Conservation (phyloP, 768 basidiomycete species). For the Exidia glandulosa region DNA sequence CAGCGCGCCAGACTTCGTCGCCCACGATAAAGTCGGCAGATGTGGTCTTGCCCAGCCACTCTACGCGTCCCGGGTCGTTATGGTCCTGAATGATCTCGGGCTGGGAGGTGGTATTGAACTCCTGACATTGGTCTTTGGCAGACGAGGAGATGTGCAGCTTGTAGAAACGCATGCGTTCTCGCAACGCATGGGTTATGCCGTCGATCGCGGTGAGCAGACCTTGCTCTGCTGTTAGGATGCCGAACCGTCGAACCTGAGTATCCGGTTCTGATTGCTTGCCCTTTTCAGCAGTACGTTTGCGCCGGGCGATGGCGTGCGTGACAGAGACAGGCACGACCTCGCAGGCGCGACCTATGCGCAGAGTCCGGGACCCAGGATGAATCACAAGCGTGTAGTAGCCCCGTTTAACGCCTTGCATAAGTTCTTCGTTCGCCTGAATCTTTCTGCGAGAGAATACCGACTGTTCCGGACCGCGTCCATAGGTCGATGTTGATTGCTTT, state of each 20-base stretch:
- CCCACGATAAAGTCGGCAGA: conserved; percentile 49
- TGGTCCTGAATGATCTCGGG: conserved; percentile 78
- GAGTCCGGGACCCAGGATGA: conserved; percentile 64
- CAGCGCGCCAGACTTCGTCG: conserved; percentile 53
- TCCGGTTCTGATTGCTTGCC: not conserved
- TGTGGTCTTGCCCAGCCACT: conserved; percentile 61
- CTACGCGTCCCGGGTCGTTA: conserved; percentile 72
- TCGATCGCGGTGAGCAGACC: conserved; percentile 73
- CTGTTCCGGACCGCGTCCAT: conserved; percentile 68
- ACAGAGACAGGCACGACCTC: conserved; percentile 62
- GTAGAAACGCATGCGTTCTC: conserved; percentile 79
- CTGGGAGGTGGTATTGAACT: conserved; percentile 21
- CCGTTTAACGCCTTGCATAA: conserved; percentile 31
- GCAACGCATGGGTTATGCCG: conserved; percentile 56
- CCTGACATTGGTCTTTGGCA: conserved; percentile 25
- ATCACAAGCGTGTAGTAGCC: conserved; percentile 72
- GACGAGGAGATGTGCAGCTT: conserved; percentile 66
- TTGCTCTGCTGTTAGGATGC: not conserved
- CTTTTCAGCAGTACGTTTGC: conserved; percentile 20
- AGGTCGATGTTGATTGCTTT: conserved; percentile 67
- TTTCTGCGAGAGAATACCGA: conserved; percentile 60
- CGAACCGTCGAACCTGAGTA: not conserved
- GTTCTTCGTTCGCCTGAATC: conserved; percentile 27
- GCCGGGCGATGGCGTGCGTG: conserved; percentile 63
- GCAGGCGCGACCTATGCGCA: conserved; percentile 66